A percentile compares a stretch with the other conserved stretches of the same genome.
Conservation (phyloP, 345 rosid species). For the Eucalyptus camaldulensis region DNA sequence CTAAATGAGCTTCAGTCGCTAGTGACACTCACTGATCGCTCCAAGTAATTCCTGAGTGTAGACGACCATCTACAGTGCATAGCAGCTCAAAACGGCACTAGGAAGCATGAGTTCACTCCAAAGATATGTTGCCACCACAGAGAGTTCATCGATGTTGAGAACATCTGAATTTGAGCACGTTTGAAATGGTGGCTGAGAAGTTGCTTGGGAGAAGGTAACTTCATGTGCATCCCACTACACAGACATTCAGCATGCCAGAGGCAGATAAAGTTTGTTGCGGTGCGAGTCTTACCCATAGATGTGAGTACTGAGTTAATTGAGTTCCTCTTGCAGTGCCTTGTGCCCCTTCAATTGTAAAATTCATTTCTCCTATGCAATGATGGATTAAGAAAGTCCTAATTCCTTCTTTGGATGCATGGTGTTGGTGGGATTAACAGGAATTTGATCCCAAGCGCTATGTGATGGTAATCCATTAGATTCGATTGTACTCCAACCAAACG, state of each 20-base stretch:
- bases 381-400: not conserved
- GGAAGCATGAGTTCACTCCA: not conserved
- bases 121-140: not conserved
- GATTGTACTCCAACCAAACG: conserved; percentile 34
- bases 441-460: not conserved
- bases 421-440: not conserved
- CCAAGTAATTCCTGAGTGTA: not conserved
- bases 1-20: not conserved
- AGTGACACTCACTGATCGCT: not conserved
- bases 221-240: not conserved
- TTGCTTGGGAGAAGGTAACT: not conserved
- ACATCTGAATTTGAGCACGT: not conserved
- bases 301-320: not conserved
- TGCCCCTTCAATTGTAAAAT: not conserved
- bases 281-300: not conserved
- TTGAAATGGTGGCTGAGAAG: not conserved
- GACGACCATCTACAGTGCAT: not conserved
- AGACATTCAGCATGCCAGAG: not conserved
- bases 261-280: not conserved
- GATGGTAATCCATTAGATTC: conserved; percentile 3
- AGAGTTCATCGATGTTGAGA: not conserved
- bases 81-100: not conserved
- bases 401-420: not conserved
- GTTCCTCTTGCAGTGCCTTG: not conserved
- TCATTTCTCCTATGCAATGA: not conserved